Conservation (phyloP, 1,139 yeast species). For the Magnusiomyces magnusii region DNA sequence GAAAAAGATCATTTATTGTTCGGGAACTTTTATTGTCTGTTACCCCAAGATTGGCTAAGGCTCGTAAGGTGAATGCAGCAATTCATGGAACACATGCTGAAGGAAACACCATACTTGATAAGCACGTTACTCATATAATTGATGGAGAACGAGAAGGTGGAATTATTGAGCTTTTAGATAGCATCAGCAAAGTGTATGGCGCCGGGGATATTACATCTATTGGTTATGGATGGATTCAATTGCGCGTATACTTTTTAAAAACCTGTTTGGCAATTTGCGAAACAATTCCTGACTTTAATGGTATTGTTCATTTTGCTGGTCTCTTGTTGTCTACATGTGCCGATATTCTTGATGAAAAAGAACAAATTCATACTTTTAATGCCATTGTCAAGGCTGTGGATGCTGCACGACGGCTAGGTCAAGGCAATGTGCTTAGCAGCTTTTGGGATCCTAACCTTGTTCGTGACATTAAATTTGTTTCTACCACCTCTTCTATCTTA, state of each 20-base stretch:
- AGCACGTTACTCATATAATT: conserved; percentile 12
- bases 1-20: conserved; percentile 66
- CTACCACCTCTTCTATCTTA: conserved; percentile 13
- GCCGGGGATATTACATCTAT: conserved; percentile 27
- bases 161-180: conserved; percentile 27
- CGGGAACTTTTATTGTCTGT: conserved; percentile 51
- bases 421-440: conserved; percentile 28
- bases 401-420: conserved; percentile 27
- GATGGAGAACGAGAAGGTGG: conserved; percentile 21
- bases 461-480: conserved; percentile 37
- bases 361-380: conserved; percentile 38
- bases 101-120: conserved; percentile 7
- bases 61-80: conserved; percentile 21
- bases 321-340: conserved; percentile 47
- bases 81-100: conserved; percentile 21
- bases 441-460: conserved; percentile 73
- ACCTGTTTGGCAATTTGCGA: conserved; percentile 51
- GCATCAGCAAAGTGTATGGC: conserved; percentile 28
- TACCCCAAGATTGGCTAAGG: conserved; percentile 38
- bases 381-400: conserved; percentile 28
- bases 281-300: conserved; percentile 41
- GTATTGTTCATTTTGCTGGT: conserved; percentile 43
- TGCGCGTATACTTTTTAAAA: conserved; percentile 52
- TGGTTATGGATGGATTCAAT: conserved; percentile 45
- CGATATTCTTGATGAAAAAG: conserved; percentile 44